A percentile compares a stretch with the other conserved stretches of the same genome.
Evolutionary conservation across 2,329 filamentous ascomycete genomes (phyloP).

Genomic region (Penicillium sp.): DNA sequence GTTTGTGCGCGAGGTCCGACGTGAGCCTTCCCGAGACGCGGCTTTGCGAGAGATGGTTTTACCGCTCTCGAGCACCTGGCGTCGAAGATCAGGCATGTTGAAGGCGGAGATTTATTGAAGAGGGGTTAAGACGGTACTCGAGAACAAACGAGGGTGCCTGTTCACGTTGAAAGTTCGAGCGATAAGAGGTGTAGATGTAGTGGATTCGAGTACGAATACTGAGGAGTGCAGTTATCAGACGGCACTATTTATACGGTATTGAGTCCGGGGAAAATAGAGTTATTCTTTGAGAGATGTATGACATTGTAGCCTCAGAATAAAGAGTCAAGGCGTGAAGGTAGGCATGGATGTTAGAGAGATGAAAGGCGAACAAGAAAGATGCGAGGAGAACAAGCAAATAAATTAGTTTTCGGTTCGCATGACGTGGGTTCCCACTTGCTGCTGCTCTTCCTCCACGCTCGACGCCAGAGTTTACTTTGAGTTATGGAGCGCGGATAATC

Average conservation of each 20-base stretch:
- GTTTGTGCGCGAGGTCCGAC: conserved; percentile 56
- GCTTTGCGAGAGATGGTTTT: conserved; percentile 70
- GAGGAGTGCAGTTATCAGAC: not conserved
- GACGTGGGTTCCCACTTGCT: not conserved
- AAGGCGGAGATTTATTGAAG: not conserved
- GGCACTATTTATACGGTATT: conserved; percentile 28
- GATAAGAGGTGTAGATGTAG: conserved; percentile 3
- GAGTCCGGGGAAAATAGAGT: conserved; percentile 23
- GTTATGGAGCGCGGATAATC: not conserved
- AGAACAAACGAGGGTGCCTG: not conserved
- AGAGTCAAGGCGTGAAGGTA: not conserved
- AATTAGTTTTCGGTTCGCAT: not conserved
- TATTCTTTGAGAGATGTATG: conserved; percentile 23
- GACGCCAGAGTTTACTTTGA: not conserved
- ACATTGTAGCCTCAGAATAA: conserved; percentile 23
- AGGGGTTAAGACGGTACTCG: not conserved
- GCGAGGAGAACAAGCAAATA: conserved; percentile 4
- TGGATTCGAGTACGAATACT: not conserved
- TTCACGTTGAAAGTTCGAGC: not conserved
- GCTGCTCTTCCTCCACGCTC: not conserved
- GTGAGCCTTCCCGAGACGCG: conserved; percentile 59
- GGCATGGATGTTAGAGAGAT: conserved; percentile 4
- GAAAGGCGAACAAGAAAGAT: conserved; percentile 18
- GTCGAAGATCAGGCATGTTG: conserved; percentile 55
- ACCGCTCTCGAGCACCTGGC: conserved; percentile 66